Conservation (phyloP, 352 stramenopile genomes). For the Phytophthora foliorum region DNA sequence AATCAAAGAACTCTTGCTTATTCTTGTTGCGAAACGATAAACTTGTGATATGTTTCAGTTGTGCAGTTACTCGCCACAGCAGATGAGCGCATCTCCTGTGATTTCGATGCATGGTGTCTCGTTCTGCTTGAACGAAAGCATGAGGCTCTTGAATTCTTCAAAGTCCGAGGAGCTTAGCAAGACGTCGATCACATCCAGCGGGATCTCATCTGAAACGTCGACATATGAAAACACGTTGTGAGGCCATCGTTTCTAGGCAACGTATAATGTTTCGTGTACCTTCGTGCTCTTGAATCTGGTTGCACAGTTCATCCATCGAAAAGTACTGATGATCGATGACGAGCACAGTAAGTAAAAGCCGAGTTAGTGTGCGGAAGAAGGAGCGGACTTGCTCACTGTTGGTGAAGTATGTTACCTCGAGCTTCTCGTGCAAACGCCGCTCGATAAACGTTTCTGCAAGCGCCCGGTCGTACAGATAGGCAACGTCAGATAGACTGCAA, state of each 20-base stretch:
- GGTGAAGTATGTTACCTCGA: slow-evolving; percentile 54
- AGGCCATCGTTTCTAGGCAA: background rate
- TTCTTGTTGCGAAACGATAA: background rate
- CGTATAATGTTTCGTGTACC: slow-evolving; percentile 24
- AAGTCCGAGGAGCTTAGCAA: slow-evolving; percentile 87
- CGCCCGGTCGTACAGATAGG: slow-evolving; percentile 4
- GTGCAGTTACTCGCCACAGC: slow-evolving; percentile 36
- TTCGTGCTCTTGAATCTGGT: slow-evolving; percentile 89
- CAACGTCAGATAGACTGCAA: slow-evolving; percentile 11
- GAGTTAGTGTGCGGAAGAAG: background rate
- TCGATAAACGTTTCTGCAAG: slow-evolving; percentile 76
- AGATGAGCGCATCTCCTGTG: slow-evolving; percentile 69
- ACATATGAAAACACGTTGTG: slow-evolving; percentile 2
- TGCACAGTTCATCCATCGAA: slow-evolving; percentile 83
- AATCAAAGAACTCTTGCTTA: background rate
- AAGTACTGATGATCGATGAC: slow-evolving; percentile 55
- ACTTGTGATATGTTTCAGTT: background rate
- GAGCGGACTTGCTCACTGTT: background rate
- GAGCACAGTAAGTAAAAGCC: background rate
- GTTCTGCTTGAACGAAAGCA: slow-evolving; percentile 90
- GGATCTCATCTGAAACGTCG: slow-evolving; percentile 66
- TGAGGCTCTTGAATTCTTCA: slow-evolving; percentile 90
- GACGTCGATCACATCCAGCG: slow-evolving; percentile 82
- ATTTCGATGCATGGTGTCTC: slow-evolving; percentile 83
- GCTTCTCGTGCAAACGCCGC: slow-evolving; percentile 63